Base-by-base conservation (phyloP, 2,329 filamentous ascomycete genomes). In the Colletotrichum australisinense region DNA sequence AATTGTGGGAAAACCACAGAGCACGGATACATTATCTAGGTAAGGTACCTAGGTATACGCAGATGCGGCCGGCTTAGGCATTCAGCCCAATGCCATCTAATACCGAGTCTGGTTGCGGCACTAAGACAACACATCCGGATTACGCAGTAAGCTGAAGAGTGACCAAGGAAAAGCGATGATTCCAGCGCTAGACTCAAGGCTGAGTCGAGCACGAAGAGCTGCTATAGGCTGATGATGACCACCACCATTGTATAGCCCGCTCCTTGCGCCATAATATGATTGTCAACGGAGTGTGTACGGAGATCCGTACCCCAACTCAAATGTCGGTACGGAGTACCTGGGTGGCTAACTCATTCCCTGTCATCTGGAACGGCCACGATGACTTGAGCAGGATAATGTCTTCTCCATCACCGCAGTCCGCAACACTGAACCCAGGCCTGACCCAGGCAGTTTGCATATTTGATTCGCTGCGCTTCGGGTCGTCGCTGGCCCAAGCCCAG, bases 201-300 rank as follows among this genome's bases (percentile, higher is more conserved):
- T 73, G 67, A 42, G 71, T 35, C 60, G 28, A 58, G 60, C 24
- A 52, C 35, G 46, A 22, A 57, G 26, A 35, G 12, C 32, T 60
- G 26, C 62, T 55, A 73, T 66, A 71, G 67, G 67, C 56, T 71
- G 28, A 42, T 66, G 60, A 42, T 52, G 46, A 26, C 69, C 49
- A 49, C 28, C 46, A 62, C 35, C 46, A 62, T 73, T 73, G 62
- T 49, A 11, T 67, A 70, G 59, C 59, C 53, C 32, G 22, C 67
- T 38, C 35, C 46, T 49, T 38, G 59, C 67, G 70, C 67, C 70
- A 57, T 62, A 42, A 65, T 28, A 24, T 57, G 52, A 56, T 42
- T 42, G 38, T 42, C 38, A 19, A 42, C 38, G 7, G 38, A 42
- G 38, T 6, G 38, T 19, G 38, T 42, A 42, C 38, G 16, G 38